Conservation (phyloP, 805 yeast genomes). For the Metschnikowia henanensis region DNA sequence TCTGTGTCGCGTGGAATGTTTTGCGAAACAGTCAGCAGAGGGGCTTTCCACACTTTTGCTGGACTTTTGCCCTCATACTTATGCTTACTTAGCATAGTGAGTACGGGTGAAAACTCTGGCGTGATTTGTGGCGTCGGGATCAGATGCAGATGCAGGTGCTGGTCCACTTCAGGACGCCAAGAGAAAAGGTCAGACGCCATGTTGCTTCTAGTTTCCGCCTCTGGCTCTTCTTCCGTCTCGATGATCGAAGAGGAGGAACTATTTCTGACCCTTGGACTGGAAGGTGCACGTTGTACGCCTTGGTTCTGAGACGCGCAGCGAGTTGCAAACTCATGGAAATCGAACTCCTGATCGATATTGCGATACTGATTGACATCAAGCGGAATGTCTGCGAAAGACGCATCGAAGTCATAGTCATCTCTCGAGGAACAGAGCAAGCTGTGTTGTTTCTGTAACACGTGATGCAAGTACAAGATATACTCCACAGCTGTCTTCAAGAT, state of each 20-base stretch:
- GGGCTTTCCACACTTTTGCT: background rate
- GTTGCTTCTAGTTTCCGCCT: background rate
- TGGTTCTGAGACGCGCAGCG: conserved; percentile 10
- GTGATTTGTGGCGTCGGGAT: conserved; percentile 40
- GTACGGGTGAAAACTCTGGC: conserved; percentile 37
- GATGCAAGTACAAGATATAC: conserved; percentile 70
- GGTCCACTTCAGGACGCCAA: background rate
- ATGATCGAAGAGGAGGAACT: conserved; percentile 3
- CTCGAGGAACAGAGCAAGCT: conserved; percentile 34
- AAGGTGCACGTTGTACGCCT: background rate
- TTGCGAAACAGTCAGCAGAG: background rate
- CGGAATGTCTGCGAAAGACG: conserved; percentile 53
- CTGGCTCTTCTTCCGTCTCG: conserved; percentile 5
- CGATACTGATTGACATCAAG: conserved; percentile 60
- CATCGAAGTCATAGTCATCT: conserved; percentile 38
- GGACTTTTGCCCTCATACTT: background rate
- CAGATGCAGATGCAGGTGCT: conserved; percentile 19
- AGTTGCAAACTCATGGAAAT: conserved; percentile 37
- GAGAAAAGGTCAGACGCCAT: background rate
- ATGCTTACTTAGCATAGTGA: conserved; percentile 29
- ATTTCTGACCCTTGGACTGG: background rate
- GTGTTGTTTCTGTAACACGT: conserved; percentile 52
- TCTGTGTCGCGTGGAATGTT: background rate
- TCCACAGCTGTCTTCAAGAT: conserved; percentile 82
- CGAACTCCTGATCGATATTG: conserved; percentile 55